Evolutionary conservation across 108 stramenopile species (phyloP).

Genomic region (Cyclotella atomus): DNA sequence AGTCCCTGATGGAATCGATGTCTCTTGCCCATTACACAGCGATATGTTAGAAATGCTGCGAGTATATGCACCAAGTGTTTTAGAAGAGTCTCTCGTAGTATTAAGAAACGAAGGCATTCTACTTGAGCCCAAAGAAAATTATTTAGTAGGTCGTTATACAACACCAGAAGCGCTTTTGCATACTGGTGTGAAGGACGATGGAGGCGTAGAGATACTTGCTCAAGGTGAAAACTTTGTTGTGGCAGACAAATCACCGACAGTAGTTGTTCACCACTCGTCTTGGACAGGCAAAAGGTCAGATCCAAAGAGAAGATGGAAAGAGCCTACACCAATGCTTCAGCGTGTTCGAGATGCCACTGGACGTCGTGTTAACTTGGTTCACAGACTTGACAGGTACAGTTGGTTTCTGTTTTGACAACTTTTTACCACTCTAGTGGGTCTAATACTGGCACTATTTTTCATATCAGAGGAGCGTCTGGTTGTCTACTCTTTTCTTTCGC

Average conservation of each 20-base stretch:
- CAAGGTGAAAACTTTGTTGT: constrained; percentile 45
- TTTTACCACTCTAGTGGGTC: too few species aligned
- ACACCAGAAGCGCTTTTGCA: constrained; percentile 27
- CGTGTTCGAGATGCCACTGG: constrained; percentile 45
- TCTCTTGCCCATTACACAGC: constrained; percentile 54
- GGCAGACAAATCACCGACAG: constrained; percentile 38
- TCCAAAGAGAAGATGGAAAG: constrained; percentile 22
- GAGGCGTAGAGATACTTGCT: constrained; percentile 31
- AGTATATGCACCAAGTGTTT: constrained; percentile 66
- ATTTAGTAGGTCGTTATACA: constrained; percentile 45
- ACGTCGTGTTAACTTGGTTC: constrained; percentile 52
- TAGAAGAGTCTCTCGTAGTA: constrained; percentile 53
- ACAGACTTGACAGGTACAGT: constrained; percentile 48
- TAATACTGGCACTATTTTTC: too few species aligned
- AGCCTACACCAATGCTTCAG: constrained; percentile 52
- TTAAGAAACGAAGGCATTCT: constrained; percentile 71
- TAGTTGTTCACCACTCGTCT: constrained; percentile 41
- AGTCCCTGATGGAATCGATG: constrained; percentile 69
- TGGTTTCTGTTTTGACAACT: background rate
- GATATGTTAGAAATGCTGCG: constrained; percentile 76
- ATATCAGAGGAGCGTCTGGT: constrained; percentile 52
- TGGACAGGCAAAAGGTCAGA: constrained; percentile 33
- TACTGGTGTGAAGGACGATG: constrained; percentile 2
- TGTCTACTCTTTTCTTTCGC: constrained; percentile 52
- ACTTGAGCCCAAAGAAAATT: constrained; percentile 33